Evolutionary conservation across 441 rosid genomes (phyloP), one percentile per base, ranked within the genome.

Genomic region (Arabidopsis hybrid): DNA sequence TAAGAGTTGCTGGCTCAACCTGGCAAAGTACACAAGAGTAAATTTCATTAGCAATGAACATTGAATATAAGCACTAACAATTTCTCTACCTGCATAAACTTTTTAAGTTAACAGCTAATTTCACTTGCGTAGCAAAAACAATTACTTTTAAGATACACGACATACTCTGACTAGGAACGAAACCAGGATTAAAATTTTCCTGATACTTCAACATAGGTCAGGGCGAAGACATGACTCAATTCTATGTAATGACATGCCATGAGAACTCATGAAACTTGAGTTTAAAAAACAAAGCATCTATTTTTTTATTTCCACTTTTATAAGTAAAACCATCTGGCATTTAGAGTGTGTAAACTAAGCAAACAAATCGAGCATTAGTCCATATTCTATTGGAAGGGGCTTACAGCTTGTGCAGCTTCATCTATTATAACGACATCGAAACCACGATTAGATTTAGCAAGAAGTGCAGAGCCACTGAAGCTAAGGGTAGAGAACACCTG

Each of bases 391-490:
- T 7, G 64, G 47, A 47, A 52, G 67, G 58, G 60, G 77, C 95
- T 86, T 83, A 92, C 99, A 80, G 98, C 99, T 85, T 92, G 98
- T 69, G 99, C 99, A 76, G 98, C 98, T 85, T 95, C 98, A 76
- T 95, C 99, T 49, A 95, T 90, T 59, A 95, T 92, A 74, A 92
- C 99, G 46, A 95, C 92, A 88, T 95, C 99, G 63, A 92, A 95
- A 80, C 90, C 85, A 65, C 86, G 90, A 67, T 59, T 90, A 70
- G 81, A 68, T 81, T 87, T 92, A 55, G 89, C 78, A 62, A 95
- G 89, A 72, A 89, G 81, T 62, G 88, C 67, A 0, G 98, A 91
- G 67, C 98, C 97, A 66, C 97, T 95, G 85, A 95, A 93, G 83
- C 98, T 93, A 75, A 95, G 97, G 62, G 98, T 93, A 71, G 94